phyloP scores from a whole-genome alignment of 2,329 filamentous ascomycete genomes.

The Grosmannia serpens region DNA sequence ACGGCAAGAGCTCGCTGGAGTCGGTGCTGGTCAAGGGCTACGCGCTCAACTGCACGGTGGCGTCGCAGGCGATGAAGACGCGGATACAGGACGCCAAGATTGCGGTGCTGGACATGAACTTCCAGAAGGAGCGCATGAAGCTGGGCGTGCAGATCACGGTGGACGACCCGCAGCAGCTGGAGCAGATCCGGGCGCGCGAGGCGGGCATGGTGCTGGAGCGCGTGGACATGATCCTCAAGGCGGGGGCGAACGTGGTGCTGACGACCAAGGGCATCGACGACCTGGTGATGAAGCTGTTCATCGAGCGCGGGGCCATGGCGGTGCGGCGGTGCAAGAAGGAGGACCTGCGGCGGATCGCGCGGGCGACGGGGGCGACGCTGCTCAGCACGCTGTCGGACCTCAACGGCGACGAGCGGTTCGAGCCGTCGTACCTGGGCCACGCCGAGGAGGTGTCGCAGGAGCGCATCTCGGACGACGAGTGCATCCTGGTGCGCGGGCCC shows the following conservation, averaged over 20 bases:
- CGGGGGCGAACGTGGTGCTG: constrained; percentile 88
- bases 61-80: constrained; percentile 95
- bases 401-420: constrained; percentile 95
- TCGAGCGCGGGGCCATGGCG: constrained; percentile 92
- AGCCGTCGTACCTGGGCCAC: constrained; percentile 75
- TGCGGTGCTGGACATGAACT: constrained; percentile 91
- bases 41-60: constrained; percentile 95
- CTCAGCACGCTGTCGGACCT: constrained; percentile 90
- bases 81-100: constrained; percentile 90
- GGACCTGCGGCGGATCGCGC: constrained; percentile 88
- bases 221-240: constrained; percentile 95
- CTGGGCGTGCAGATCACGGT: constrained; percentile 96
- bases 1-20: constrained; percentile 83
- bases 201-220: constrained; percentile 86
- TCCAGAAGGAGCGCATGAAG: constrained; percentile 99
- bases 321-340: constrained; percentile 98
- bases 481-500: constrained; percentile 91
- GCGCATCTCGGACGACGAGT: constrained; percentile 97
- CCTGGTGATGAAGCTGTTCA: constrained; percentile 82
- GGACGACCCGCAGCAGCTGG: constrained; percentile 91
- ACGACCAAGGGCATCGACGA: constrained; percentile 99
- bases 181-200: constrained; percentile 91
- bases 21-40: constrained; percentile 86
- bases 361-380: constrained; percentile 86
- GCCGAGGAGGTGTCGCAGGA: constrained; percentile 97